Percentiles rank a stretch among this genome's conserved stretches.
Evolutionary conservation across 768 basidiomycete species (phyloP).

Genomic region (Pleurotus pulmonarius): DNA sequence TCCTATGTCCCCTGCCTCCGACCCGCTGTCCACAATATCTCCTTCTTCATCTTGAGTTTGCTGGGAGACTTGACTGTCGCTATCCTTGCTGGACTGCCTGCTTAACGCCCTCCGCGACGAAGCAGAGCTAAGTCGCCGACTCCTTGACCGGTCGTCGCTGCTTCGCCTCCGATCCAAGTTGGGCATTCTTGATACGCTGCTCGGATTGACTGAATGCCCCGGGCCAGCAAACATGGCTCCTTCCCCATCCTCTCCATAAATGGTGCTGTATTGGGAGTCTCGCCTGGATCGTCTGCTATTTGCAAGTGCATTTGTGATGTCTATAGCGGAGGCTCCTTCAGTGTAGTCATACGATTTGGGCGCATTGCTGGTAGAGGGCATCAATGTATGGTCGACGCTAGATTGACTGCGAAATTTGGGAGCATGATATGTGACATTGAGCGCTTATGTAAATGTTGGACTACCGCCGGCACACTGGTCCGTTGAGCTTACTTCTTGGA

Average conservation of each 20-base stretch:
- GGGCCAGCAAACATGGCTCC: constrained; percentile 79
- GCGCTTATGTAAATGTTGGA: too few relatives aligned
- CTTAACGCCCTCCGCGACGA: constrained; percentile 28
- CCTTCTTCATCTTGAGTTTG: constrained; percentile 32
- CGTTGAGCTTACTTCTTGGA: too few relatives aligned
- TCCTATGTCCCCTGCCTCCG: constrained; percentile 27
- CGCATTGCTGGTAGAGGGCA: constrained; percentile 37
- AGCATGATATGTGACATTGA: too few relatives aligned
- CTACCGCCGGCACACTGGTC: too few relatives aligned
- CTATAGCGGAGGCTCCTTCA: constrained; percentile 76
- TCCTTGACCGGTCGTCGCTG: constrained; percentile 50
- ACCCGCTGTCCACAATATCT: constrained; percentile 20
- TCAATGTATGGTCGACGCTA: constrained; percentile 10
- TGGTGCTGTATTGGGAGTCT: constrained; percentile 61
- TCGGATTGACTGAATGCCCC: constrained; percentile 66
- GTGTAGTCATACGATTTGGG: constrained; percentile 62
- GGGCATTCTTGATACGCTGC: constrained; percentile 79
- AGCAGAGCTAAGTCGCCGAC: constrained; percentile 49
- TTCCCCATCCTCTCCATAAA: constrained; percentile 56
- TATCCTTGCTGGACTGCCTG: constrained; percentile 45
- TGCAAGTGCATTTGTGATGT: constrained; percentile 61
- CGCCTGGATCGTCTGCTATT: constrained; percentile 51
- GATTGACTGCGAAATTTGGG: too few relatives aligned
- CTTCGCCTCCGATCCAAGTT: constrained; percentile 47
- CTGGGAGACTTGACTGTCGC: constrained; percentile 41